These are phyloP conservation scores for Leccinum olivaceopallidum DNA, from an alignment of 768 basidiomycete genomes.

Conservation along the genomic window DNA sequence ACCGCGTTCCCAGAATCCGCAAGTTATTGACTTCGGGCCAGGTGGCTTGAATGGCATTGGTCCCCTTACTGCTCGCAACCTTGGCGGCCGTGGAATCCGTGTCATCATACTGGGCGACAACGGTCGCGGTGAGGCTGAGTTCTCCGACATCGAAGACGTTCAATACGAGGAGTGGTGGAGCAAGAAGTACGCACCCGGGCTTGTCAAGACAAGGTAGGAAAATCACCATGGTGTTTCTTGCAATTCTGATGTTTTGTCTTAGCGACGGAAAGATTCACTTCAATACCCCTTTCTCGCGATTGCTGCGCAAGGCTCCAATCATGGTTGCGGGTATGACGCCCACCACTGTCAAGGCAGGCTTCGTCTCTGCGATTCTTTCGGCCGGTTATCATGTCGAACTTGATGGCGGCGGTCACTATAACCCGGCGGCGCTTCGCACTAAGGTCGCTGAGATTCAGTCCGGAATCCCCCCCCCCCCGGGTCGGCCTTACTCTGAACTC, in stretches of 20 bases:
- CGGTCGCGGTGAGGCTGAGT: constrained; percentile 86
- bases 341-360: constrained; percentile 91
- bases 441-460: constrained; percentile 91
- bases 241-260: constrained; percentile 1
- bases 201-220: constrained; percentile 84
- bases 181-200: constrained; percentile 79
- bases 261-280: constrained; percentile 78
- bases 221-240: not conserved
- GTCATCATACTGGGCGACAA: constrained; percentile 88
- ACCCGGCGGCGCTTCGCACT: constrained; percentile 78
- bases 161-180: constrained; percentile 89
- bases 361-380: constrained; percentile 88
- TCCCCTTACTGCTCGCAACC: constrained; percentile 76
- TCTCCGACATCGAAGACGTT: constrained; percentile 66
- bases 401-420: constrained; percentile 98
- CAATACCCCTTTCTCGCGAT: constrained; percentile 77
- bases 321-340: constrained; percentile 99
- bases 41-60: constrained; percentile 94
- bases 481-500: constrained; percentile 93
- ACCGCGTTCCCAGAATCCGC: constrained; percentile 88
- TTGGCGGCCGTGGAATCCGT: constrained; percentile 87
- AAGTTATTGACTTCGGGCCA: constrained; percentile 94
- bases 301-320: constrained; percentile 94
- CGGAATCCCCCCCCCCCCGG: constrained; percentile 65
- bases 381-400: constrained; percentile 97